Base-by-base conservation (phyloP, 2,329 filamentous ascomycete species). In the Talaromyces atroroseus region DNA sequence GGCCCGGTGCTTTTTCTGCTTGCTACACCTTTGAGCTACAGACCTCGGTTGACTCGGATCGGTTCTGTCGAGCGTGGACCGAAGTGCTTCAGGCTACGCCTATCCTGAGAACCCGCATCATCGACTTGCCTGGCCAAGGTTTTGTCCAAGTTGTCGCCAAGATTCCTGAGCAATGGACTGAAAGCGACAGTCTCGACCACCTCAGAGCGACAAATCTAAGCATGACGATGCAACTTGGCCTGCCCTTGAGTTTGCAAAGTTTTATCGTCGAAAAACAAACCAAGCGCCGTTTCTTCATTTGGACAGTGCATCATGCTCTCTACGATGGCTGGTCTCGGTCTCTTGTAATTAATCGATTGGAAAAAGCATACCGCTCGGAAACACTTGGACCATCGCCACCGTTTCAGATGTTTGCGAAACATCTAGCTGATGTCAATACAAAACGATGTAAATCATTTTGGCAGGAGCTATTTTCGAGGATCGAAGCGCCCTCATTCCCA, bases 281-380 rank as follows among this genome's bases (percentile, higher is more conserved):
- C 26, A 29, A 67, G 63, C 26, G 26, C 8, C 26, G 49, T 60
- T 62, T n/a, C 71, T 73, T 80, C 59, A 68, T 79, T 24, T 76
- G 76, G 66, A 79, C 77, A 0, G 71, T 78, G 53, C 78, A 81
- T 58, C 78, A 80, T 58, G 76, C 76, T 12, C 66, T 80, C 5
- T 80, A 80, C 58, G 78, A 81, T 60, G 78, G 78, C n/a, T 76
- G 73, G 73, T 74, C 71, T 16, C 66, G 70, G 58, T 69, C 71
- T 5, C 58, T 72, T 2, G 66, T 74, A 29, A 65, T 72, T 3
- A 62, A 71, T n/a, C 60, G 69, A 40, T 66, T 74, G 26, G 34
- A 46, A 76, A 73, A 54, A 66, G 76, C 26, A 29, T 29, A 29
- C 26, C 26, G 26, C 26, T 29, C 26, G 26, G 26, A 29, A 29